phyloP scores from a whole-genome alignment of 257 asterid species.

The Solanum arcanum region DNA sequence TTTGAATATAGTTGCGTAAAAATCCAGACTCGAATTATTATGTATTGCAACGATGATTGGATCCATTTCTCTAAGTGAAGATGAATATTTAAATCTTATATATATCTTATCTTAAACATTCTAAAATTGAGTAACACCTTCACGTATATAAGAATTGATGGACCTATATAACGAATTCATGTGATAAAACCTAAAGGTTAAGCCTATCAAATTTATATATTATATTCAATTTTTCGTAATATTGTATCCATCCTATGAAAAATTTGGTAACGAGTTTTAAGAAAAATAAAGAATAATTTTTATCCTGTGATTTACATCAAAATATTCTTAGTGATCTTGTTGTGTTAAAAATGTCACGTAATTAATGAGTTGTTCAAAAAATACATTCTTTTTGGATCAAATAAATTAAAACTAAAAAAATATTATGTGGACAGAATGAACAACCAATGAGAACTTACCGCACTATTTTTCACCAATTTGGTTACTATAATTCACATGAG shows the following conservation, averaged over 20 bases:
- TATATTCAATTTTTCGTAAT: too few species aligned
- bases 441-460: not conserved
- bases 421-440: not conserved
- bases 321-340: too few species aligned
- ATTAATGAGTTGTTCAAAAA: too few species aligned
- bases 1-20: too few species aligned
- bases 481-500: not conserved
- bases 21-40: too few species aligned
- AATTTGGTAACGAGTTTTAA: not conserved
- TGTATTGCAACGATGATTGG: too few species aligned
- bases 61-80: not conserved
- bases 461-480: not conserved
- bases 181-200: too few species aligned
- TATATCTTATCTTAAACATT: too few species aligned
- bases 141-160: not conserved
- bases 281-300: not conserved
- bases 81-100: too few species aligned
- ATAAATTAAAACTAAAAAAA: not conserved
- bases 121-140: not conserved
- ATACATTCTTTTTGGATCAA: not conserved
- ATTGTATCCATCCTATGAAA: fast-evolving
- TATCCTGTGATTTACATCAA: too few species aligned
- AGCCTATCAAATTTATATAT: too few species aligned
- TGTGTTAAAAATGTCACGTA: fast-evolving
- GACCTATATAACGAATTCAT: not conserved